Percentiles rank a stretch among this genome's conserved stretches.
Evolutionary conservation across 371 early-diverging fungal genomes (phyloP).

Genomic region (Batrachochytrium dendrobatidis): DNA sequence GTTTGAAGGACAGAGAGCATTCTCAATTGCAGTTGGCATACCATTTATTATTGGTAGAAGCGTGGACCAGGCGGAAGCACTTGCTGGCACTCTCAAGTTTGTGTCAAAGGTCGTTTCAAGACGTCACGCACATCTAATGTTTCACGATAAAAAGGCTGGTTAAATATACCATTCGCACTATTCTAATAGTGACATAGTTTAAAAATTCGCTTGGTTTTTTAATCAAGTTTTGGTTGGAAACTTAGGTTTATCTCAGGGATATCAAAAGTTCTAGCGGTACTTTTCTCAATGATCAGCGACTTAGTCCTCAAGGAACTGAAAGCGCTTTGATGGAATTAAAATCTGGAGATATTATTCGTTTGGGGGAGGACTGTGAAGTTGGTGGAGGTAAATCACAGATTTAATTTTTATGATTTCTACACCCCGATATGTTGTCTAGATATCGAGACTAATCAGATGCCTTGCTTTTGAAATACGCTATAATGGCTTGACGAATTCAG

Average conservation of each 20-base stretch:
- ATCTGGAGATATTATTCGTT: constrained; percentile 28
- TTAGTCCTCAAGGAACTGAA: constrained; percentile 29
- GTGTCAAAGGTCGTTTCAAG: constrained; percentile 28
- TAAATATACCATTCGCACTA: too few species aligned
- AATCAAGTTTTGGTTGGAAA: too few species aligned
- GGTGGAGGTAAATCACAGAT: constrained; percentile 20
- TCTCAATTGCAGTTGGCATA: neutral
- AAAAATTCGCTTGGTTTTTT: too few species aligned
- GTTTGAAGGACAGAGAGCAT: neutral
- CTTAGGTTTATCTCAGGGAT: constrained; percentile 29
- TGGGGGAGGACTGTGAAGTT: constrained; percentile 41
- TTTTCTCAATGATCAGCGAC: constrained; percentile 30
- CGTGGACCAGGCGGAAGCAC: neutral
- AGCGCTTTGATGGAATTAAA: constrained; percentile 19
- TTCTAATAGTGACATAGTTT: too few species aligned
- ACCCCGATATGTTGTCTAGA: too few species aligned
- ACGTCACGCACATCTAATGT: constrained; percentile 22
- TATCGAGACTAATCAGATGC: too few species aligned
- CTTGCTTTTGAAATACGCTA: too few species aligned
- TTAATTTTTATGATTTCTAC: neutral
- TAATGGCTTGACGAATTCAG: constrained; percentile 10
- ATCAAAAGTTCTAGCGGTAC: constrained; percentile 36
- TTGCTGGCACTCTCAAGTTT: constrained; percentile 14
- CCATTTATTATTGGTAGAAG: neutral
- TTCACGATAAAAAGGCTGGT: constrained; percentile 14